Percentiles rank a stretch among this genome's conserved stretches.
phyloP scores from a whole-genome alignment of 2,329 filamentous ascomycete species.

The Trichoderma gracile region DNA sequence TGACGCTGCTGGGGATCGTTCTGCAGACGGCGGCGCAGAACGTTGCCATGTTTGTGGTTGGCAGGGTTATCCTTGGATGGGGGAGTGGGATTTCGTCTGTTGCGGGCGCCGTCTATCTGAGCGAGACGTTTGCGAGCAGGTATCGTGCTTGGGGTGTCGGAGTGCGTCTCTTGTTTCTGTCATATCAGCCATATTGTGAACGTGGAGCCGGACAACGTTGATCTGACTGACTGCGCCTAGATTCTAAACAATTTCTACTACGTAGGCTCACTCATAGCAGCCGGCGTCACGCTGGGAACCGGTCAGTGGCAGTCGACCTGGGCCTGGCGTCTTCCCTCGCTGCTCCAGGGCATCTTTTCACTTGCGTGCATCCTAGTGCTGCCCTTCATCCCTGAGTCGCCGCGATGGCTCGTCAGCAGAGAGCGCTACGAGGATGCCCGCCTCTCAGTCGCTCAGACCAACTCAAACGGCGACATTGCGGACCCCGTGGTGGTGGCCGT shows the following conservation, averaged over 20 bases:
- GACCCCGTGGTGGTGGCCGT: conserved; percentile 36
- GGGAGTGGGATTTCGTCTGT: conserved; percentile 41
- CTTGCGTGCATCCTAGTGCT: conserved; percentile 33
- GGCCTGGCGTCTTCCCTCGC: conserved; percentile 33
- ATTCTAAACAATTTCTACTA: conserved; percentile 37
- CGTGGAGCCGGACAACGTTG: neutral
- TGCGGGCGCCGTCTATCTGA: conserved; percentile 52
- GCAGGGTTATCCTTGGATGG: conserved; percentile 55
- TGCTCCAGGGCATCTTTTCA: conserved; percentile 30
- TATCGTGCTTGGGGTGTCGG: conserved; percentile 29
- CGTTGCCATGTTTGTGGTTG: conserved; percentile 55
- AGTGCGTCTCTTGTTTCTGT: conserved; percentile 1
- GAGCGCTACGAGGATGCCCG: conserved; percentile 36
- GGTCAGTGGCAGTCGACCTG: conserved; percentile 36
- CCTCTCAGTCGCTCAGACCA: conserved; percentile 42
- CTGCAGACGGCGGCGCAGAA: conserved; percentile 37
- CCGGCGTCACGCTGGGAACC: conserved; percentile 46
- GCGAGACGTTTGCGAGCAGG: conserved; percentile 48
- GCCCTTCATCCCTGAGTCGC: conserved; percentile 41
- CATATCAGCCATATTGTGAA: neutral
- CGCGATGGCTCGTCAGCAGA: conserved; percentile 35
- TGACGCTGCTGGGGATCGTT: conserved; percentile 47
- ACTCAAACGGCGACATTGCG: conserved; percentile 42
- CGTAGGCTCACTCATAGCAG: conserved; percentile 47
- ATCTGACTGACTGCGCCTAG: conserved; percentile 2